Percentiles rank a stretch among this genome's conserved stretches.
Evolutionary conservation across 495 filamentous ascomycete genomes (phyloP).

Genomic region (Platismatia glauca): DNA sequence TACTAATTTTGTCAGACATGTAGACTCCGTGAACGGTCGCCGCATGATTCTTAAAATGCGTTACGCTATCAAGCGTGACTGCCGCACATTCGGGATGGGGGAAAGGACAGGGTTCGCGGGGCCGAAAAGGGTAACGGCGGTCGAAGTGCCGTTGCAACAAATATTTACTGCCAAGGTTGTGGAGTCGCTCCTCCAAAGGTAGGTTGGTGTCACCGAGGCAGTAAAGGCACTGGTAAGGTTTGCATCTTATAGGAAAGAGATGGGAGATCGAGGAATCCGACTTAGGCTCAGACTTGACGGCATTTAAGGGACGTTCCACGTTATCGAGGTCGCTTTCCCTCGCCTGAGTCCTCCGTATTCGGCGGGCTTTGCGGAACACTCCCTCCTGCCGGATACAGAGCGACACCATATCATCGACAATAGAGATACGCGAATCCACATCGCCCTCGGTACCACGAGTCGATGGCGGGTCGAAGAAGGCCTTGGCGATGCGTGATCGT

Average conservation of each 20-base stretch:
- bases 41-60: too few species aligned
- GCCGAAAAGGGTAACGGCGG: not conserved
- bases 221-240: not conserved
- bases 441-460: too few species aligned
- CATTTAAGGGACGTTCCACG: not conserved
- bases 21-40: not conserved
- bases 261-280: conserved; percentile 11
- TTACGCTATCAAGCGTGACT: too few species aligned
- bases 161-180: not conserved
- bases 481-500: conserved; percentile 2
- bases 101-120: too few species aligned
- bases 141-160: not conserved
- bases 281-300: not conserved
- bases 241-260: conserved; percentile 20
- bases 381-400: too few species aligned
- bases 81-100: too few species aligned
- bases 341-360: too few species aligned
- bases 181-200: not conserved
- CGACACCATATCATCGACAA: too few species aligned
- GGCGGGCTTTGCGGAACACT: too few species aligned
- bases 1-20: not conserved
- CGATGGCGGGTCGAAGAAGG: too few species aligned
- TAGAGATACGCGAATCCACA: too few species aligned
- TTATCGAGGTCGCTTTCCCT: conserved; percentile 2
- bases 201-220: too few species aligned